Evolutionary conservation across 2,329 filamentous ascomycete genomes (phyloP).

Genomic region (Colletotrichum sidae): DNA sequence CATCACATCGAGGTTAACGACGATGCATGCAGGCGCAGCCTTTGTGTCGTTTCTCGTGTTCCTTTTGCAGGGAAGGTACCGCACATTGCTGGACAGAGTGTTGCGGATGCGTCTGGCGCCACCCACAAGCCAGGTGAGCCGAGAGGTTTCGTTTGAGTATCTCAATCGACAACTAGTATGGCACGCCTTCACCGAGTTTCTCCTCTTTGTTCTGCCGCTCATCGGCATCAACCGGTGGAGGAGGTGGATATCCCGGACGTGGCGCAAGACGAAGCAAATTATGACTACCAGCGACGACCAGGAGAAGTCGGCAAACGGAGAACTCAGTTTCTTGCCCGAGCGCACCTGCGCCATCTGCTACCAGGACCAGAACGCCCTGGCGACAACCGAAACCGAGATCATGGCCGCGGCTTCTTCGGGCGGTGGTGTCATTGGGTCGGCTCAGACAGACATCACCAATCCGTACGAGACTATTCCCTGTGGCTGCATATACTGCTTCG

Average conservation of each 20-base stretch:
- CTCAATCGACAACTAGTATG: slow-evolving; percentile 97
- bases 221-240: slow-evolving; percentile 95
- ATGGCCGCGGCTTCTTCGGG: slow-evolving; percentile 77
- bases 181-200: slow-evolving; percentile 99
- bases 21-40: slow-evolving; percentile 82
- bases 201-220: slow-evolving; percentile 97
- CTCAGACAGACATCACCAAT: slow-evolving; percentile 94
- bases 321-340: slow-evolving; percentile 88
- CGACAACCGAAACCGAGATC: slow-evolving; percentile 79
- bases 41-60: slow-evolving; percentile 92
- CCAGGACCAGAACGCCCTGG: slow-evolving; percentile 83
- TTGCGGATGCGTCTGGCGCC: slow-evolving; percentile 87
- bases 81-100: slow-evolving; percentile 88
- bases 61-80: slow-evolving; percentile 88
- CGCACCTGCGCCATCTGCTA: slow-evolving; percentile 98
- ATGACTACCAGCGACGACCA: slow-evolving; percentile 61
- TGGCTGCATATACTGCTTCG: slow-evolving; percentile 94
- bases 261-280: slow-evolving; percentile 81
- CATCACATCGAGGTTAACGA: slow-evolving; percentile 76
- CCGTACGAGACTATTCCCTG: slow-evolving; percentile 93
- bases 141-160: slow-evolving; percentile 97
- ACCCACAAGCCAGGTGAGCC: slow-evolving; percentile 84
- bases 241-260: slow-evolving; percentile 87
- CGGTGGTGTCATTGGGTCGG: slow-evolving; percentile 85
- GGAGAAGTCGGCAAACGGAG: slow-evolving; percentile 71